Base-by-base conservation (phyloP, 2,329 filamentous ascomycete species). In the Trichoderma pleuroti region DNA sequence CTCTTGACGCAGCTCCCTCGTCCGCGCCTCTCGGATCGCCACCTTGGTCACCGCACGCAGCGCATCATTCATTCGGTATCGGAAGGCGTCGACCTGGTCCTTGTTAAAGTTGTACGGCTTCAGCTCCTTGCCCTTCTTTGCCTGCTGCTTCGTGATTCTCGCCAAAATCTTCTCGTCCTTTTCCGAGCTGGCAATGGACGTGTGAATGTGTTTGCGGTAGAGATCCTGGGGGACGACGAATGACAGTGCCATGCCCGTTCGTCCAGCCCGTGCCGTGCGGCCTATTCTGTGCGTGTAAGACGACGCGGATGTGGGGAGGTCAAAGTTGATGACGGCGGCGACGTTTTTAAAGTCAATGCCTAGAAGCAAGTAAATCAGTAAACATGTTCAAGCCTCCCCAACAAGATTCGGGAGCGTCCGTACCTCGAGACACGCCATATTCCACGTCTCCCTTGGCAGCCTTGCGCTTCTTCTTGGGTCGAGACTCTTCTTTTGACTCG, bases 281-380 rank as follows among this genome's bases (percentile, higher is more conserved):
- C 96, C 96, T 76, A 99, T 97, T 68, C 96, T 91, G 82, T 99
- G 96, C n/a, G 93, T 97, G 81, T 99, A 99, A 10, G 93, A 97
- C 79, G 93, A 97, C 46, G 93, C 91, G 10, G 91, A 92, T 18
- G 90, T 89, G 1, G 96, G 96, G 18, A 99, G 90, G 80, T 99
- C 96, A 80, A 99, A 99, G 83, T 99, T 99, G 79, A 99, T 89
- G 28, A 99, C 94, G 73, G 93, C 94, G 4, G 93, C 90, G 68
- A 99, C 94, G 77, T 98, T 95, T 77, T 96, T 91, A 84, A 99
- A 99, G 81, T 99, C 96, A 76, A 99, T 97, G 49, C 80, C 78
- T 80, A 34, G 36, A 8, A 68, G 42, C 46, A 60, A 79, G 74
- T 63, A 68, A 34, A 16, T 59, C 16, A 32, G 56, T 32, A 59